Evolutionary conservation across 441 rosid genomes (phyloP).

Genomic region (Arabidopsis lyrata): DNA sequence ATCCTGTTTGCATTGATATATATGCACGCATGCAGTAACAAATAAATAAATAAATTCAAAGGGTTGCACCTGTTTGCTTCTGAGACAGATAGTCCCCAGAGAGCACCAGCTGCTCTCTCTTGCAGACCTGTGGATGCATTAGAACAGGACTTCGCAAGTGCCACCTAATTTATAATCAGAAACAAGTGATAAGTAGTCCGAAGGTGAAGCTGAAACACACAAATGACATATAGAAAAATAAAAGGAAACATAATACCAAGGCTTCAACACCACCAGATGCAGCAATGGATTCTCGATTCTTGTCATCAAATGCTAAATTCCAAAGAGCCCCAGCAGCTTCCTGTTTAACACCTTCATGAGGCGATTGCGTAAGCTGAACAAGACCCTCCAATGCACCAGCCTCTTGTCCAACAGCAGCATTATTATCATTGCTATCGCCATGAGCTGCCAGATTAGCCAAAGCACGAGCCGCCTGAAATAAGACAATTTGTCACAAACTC

Average conservation of each 20-base stretch:
- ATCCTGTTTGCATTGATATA: not conserved
- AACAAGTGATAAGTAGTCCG: constrained; percentile 24
- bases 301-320: constrained; percentile 90
- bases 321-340: constrained; percentile 99
- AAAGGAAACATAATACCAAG: constrained; percentile 59
- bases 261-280: constrained; percentile 95
- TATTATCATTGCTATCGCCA: constrained; percentile 87
- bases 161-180: constrained; percentile 62
- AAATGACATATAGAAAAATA: not conserved
- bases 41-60: not conserved
- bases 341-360: constrained; percentile 95
- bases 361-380: constrained; percentile 88
- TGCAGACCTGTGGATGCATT: constrained; percentile 93
- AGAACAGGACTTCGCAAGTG: constrained; percentile 87
- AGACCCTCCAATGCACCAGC: constrained; percentile 90
- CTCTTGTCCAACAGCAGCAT: constrained; percentile 93
- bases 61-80: constrained; percentile 82
- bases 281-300: constrained; percentile 95
- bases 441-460: constrained; percentile 98
- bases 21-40: not conserved
- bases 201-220: constrained; percentile 17
- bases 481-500: constrained; percentile 14
- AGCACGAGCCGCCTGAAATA: constrained; percentile 90
- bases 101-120: constrained; percentile 99
- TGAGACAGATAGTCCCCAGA: constrained; percentile 97